Conservation (phyloP, 1,284 basidiomycete genomes). For the Irpex rosettiformis region DNA sequence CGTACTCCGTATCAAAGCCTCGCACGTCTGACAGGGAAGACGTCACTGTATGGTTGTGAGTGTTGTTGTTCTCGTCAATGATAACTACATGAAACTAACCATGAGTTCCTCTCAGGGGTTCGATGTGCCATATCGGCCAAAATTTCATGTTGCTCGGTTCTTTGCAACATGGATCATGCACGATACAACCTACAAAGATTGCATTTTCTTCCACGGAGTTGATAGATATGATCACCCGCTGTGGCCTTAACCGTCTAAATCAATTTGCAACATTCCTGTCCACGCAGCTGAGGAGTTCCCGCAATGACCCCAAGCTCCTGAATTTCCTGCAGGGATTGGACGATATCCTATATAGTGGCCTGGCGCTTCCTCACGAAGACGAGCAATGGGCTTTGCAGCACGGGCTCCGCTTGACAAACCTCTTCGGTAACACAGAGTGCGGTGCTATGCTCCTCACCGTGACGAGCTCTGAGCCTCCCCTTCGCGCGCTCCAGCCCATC, state of each 20-base stretch:
- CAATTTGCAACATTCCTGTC: slow-evolving; percentile 69
- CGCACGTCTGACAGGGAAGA: slow-evolving; percentile 42
- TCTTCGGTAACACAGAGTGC: slow-evolving; percentile 75
- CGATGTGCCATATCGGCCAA: slow-evolving; percentile 32
- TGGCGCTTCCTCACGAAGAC: slow-evolving; percentile 25
- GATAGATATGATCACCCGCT: slow-evolving; percentile 31
- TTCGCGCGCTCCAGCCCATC: slow-evolving; percentile 43
- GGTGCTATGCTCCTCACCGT: slow-evolving; percentile 61
- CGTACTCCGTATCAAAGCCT: slow-evolving; percentile 20
- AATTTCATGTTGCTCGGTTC: slow-evolving; percentile 29
- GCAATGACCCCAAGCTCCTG: slow-evolving; percentile 55
- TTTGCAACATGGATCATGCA: slow-evolving; percentile 29
- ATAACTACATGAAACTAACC: slow-evolving; percentile 2
- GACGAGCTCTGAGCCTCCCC: slow-evolving; percentile 39
- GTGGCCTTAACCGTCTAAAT: slow-evolving; percentile 66
- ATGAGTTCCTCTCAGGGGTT: slow-evolving; percentile 21
- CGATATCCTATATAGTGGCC: slow-evolving; percentile 28
- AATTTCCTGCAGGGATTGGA: slow-evolving; percentile 39
- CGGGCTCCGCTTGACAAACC: slow-evolving; percentile 58
- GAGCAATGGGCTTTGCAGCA: slow-evolving; percentile 59
- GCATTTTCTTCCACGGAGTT: slow-evolving; percentile 28
- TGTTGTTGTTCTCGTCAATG: neutral
- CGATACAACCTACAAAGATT: slow-evolving; percentile 29
- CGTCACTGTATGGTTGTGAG: slow-evolving; percentile 41
- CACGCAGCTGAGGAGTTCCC: slow-evolving; percentile 56